Conservation (phyloP, 495 filamentous ascomycete genomes). For the Xylaria nigripes region DNA sequence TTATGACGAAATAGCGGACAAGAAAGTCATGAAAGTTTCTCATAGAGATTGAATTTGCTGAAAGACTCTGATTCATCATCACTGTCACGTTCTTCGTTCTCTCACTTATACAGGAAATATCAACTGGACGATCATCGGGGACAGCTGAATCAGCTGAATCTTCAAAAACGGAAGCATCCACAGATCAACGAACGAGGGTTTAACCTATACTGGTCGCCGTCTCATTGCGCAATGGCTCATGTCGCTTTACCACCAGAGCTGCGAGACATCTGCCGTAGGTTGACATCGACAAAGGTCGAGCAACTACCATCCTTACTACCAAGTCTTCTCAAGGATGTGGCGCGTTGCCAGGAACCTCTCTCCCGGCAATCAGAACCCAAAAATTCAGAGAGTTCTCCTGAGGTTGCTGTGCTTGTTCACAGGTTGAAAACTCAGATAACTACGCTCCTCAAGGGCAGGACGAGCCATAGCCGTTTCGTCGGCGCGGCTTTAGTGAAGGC, state of each 20-base stretch:
- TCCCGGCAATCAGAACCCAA: constrained; percentile 43
- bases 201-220: background rate
- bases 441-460: constrained; percentile 65
- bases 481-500: constrained; percentile 71
- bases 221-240: constrained; percentile 14
- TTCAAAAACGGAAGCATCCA: background rate
- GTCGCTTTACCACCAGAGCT: constrained; percentile 40
- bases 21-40: background rate
- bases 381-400: constrained; percentile 47
- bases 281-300: constrained; percentile 54
- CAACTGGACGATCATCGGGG: background rate
- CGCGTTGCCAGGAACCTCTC: constrained; percentile 51
- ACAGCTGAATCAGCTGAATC: background rate
- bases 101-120: background rate
- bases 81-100: background rate
- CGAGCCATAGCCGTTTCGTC: constrained; percentile 61
- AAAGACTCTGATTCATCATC: background rate
- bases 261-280: constrained; percentile 56
- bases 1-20: too few species aligned
- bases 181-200: background rate
- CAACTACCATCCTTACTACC: constrained; percentile 58
- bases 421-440: constrained; percentile 71
- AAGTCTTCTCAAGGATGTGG: constrained; percentile 51
- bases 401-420: constrained; percentile 58
- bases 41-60: background rate